A percentile compares a stretch with the other conserved stretches of the same genome.
These are phyloP conservation scores for Kodamaea hsintzibuensis DNA, from an alignment of 805 yeast species.

Conservation along the genomic window DNA sequence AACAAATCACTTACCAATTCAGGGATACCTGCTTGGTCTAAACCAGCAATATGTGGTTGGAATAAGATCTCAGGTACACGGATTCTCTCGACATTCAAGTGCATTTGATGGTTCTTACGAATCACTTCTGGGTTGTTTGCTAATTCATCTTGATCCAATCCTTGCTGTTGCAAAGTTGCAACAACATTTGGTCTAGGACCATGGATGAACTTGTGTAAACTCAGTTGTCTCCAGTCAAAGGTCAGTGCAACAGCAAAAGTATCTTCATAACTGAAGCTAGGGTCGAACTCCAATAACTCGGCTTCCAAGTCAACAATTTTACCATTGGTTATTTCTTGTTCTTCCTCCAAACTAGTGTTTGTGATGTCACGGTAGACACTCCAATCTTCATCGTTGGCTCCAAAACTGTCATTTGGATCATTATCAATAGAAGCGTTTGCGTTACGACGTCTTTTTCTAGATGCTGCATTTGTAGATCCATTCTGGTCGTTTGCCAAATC, in stretches of 20 bases:
- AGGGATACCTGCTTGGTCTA: slow-evolving; percentile 92
- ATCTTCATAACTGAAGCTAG: slow-evolving; percentile 82
- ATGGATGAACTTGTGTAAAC: slow-evolving; percentile 78
- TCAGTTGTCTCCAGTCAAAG: slow-evolving; percentile 81
- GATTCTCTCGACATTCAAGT: slow-evolving; percentile 85
- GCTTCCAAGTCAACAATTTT: slow-evolving; percentile 65
- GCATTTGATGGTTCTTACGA: slow-evolving; percentile 89
- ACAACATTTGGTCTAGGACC: slow-evolving; percentile 88
- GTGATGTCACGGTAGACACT: slow-evolving; percentile 82
- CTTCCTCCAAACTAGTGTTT: slow-evolving; percentile 73
- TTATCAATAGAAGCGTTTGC: slow-evolving; percentile 73
- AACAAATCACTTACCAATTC: slow-evolving; percentile 74
- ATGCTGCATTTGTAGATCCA: slow-evolving; percentile 48
- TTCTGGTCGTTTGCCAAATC: slow-evolving; percentile 75
- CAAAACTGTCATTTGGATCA: slow-evolving; percentile 92
- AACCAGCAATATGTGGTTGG: slow-evolving; percentile 91
- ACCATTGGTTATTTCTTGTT: slow-evolving; percentile 71
- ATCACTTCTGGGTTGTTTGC: slow-evolving; percentile 58
- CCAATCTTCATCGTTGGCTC: slow-evolving; percentile 97
- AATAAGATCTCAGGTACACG: slow-evolving; percentile 90
- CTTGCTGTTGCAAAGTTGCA: slow-evolving; percentile 43
- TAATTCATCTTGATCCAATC: slow-evolving; percentile 43
- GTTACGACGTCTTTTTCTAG: slow-evolving; percentile 45
- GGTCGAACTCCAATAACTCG: slow-evolving; percentile 77
- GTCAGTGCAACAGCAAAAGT: slow-evolving; percentile 68